These are phyloP conservation scores for Citeromyces hawaiiensis DNA, from an alignment of 1,139 yeast genomes.

Conservation along the genomic window DNA sequence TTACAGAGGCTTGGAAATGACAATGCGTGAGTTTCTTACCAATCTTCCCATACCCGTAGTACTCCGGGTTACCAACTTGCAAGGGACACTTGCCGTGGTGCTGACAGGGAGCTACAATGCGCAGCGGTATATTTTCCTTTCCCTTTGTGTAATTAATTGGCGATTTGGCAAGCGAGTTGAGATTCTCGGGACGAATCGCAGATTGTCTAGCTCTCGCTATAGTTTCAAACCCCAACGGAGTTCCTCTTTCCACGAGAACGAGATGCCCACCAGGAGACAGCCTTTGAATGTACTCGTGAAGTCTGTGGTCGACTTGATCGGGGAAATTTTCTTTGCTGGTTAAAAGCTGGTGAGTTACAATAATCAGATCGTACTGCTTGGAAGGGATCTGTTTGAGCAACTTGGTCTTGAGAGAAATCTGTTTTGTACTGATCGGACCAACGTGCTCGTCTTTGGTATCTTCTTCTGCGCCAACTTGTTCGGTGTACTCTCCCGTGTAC, in stretches of 20 bases:
- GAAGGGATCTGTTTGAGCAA: conserved; percentile 35
- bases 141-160: conserved; percentile 53
- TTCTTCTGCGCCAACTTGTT: conserved; percentile 21
- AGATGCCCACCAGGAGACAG: conserved; percentile 70
- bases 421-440: conserved; percentile 49
- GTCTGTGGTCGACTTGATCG: conserved; percentile 53
- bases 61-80: conserved; percentile 64
- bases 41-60: conserved; percentile 44
- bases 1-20: conserved; percentile 57
- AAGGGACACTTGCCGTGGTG: conserved; percentile 85
- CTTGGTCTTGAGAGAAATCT: conserved; percentile 37
- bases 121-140: conserved; percentile 15
- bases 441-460: conserved; percentile 15
- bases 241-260: conserved; percentile 77
- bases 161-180: conserved; percentile 42
- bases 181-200: conserved; percentile 72
- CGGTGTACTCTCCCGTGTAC: conserved; percentile 12
- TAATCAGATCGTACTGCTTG: conserved; percentile 62
- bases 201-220: conserved; percentile 85
- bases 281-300: conserved; percentile 46
- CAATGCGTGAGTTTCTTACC: conserved; percentile 62
- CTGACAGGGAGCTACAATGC: conserved; percentile 78
- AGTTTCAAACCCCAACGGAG: conserved; percentile 77
- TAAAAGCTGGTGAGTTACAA: conserved; percentile 69
- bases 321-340: conserved; percentile 52